A percentile compares a stretch with the other conserved stretches of the same genome.
Evolutionary conservation across 2,329 filamentous ascomycete species (phyloP).

Genomic region (Nemania abortiva): DNA sequence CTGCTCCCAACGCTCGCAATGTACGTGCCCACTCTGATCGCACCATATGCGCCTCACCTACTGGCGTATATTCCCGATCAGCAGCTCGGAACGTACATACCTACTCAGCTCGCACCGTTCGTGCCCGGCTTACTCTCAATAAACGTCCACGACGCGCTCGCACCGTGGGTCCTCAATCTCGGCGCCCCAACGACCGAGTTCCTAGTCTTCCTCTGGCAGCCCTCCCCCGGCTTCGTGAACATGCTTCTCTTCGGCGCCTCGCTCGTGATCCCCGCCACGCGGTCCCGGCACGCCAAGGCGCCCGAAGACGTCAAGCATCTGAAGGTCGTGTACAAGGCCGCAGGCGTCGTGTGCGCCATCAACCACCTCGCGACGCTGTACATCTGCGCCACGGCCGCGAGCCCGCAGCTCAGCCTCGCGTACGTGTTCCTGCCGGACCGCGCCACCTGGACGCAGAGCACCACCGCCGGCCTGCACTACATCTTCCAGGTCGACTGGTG

Average conservation of each 20-base stretch:
- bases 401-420: slow-evolving; percentile 42
- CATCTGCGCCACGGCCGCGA: slow-evolving; percentile 41
- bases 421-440: slow-evolving; percentile 46
- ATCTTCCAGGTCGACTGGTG: slow-evolving; percentile 50
- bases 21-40: slow-evolving; percentile 36
- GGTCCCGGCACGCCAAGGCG: neutral
- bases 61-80: too few relatives aligned
- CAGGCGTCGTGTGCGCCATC: slow-evolving; percentile 39
- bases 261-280: slow-evolving; percentile 22
- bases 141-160: slow-evolving; percentile 6
- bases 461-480: slow-evolving; percentile 47
- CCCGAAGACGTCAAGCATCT: slow-evolving; percentile 45
- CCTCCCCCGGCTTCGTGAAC: slow-evolving; percentile 44
- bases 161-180: slow-evolving; percentile 41
- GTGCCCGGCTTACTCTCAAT: too few relatives aligned
- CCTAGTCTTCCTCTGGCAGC: slow-evolving; percentile 48
- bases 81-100: slow-evolving; percentile 40
- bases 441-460: slow-evolving; percentile 38
- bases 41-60: too few relatives aligned
- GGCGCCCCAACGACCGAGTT: slow-evolving; percentile 40
- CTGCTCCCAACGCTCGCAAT: slow-evolving; percentile 45
- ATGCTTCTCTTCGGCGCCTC: slow-evolving; percentile 41
- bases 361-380: slow-evolving; percentile 45
- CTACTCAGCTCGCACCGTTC: neutral
- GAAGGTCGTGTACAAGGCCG: slow-evolving; percentile 45